Base-by-base conservation (phyloP, 352 stramenopile species). In the Globisporangium sylvaticum region DNA sequence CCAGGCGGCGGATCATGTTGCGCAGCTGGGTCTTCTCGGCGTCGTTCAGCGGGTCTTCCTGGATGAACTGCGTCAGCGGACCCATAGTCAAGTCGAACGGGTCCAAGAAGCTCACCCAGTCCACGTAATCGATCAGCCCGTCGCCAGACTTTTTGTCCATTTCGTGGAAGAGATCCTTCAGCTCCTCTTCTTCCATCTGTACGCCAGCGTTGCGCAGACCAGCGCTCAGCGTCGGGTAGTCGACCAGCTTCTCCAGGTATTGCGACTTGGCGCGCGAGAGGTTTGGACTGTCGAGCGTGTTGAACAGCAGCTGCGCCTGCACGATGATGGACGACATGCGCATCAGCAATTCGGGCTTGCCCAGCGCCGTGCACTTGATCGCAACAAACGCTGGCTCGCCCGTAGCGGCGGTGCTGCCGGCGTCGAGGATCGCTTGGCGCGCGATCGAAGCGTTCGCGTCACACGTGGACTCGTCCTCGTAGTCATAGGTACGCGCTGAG, bases 331-430 rank as follows among this genome's bases (percentile, higher is more conserved):
- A 85, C 34, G 91, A 98, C 84, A 99, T 96, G 73, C 94, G 89
- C 79, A 98, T 92, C 37, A 99, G 81, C 57, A 99, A 72, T 64
- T 98, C 83, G 0, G 97, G 97, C 80, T 99, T 98, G 37, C 95
- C 95, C 14, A 99, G 77, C 22, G 96, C 97, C 50, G 97, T 99
- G 61, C 98, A 92, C 79, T 99, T 99, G 69, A 99, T 94, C 34
- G 97, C 97, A 18, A 97, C 93, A 80, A 98, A 99, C 29, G 95
- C 95, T 0, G 83, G 79, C 68, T 91, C 83, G 20, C 78, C 80
- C 0, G 61, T 44, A 3, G 69, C 62, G 42, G 76, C 78, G 22
- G 70, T 81, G 24, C 66, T 58, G 20, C 83, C 86, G 0, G 88
- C 83, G 32, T 93, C 84, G 22, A 91, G 80, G 68, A 96, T 94